phyloP scores from a whole-genome alignment of 768 basidiomycete species.

The Tulasnella sp. region DNA sequence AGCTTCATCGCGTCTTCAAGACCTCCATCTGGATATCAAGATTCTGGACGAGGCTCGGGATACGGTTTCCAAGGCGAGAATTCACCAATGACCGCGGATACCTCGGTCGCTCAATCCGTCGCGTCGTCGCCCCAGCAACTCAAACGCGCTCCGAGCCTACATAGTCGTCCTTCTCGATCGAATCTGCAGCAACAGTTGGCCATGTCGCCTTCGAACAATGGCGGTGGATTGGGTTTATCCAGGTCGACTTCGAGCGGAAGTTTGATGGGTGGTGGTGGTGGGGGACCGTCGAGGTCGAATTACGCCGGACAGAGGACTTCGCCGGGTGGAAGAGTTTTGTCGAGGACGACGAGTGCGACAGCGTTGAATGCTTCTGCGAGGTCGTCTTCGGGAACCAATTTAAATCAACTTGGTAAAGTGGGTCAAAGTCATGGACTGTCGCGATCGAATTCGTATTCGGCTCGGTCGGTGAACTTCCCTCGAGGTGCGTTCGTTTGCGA shows the following conservation, averaged over 20 bases:
- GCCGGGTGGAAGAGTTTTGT: background rate
- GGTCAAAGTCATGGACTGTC: background rate
- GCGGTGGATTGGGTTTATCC: background rate
- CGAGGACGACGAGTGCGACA: constrained; percentile 3
- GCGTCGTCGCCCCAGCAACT: constrained; percentile 5
- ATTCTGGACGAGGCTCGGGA: constrained; percentile 13
- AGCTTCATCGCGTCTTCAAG: background rate
- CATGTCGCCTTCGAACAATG: background rate
- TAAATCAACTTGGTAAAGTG: background rate
- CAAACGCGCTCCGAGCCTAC: constrained; percentile 3
- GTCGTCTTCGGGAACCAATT: constrained; percentile 9
- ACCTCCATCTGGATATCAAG: constrained; percentile 14
- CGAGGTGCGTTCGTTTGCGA: background rate
- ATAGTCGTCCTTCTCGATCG: constrained; percentile 16
- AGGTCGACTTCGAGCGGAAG: constrained; percentile 5
- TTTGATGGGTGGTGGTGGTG: background rate
- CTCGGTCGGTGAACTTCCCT: background rate
- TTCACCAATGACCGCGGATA: constrained; percentile 10
- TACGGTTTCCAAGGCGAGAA: constrained; percentile 4
- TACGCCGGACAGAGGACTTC: background rate
- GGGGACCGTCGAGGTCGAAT: background rate
- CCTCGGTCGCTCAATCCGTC: constrained; percentile 1
- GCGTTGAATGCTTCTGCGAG: constrained; percentile 4
- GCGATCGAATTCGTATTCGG: constrained; percentile 8
- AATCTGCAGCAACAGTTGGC: constrained; percentile 8